Conservation (phyloP, 2,329 filamentous ascomycete species). For the Fusarium verrucosum region DNA sequence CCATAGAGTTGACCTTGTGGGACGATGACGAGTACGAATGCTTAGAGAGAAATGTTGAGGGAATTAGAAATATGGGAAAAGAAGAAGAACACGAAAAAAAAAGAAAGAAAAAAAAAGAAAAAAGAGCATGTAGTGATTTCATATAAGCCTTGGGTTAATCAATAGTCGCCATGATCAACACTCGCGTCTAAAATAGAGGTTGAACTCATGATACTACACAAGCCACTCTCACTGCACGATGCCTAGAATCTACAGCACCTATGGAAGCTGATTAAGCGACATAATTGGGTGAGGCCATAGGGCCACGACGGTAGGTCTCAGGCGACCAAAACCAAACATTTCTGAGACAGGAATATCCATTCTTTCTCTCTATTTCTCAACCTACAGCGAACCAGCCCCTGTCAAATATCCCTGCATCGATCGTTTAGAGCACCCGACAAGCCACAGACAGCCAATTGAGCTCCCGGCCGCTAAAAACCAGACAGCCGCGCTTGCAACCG, state of each 20-base stretch:
- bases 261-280: conserved; percentile 1
- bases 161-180: background rate
- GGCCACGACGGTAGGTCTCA: conserved; percentile 30
- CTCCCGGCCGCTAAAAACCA: background rate
- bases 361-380: background rate
- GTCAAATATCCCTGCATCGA: conserved; percentile 24
- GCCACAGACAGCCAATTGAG: conserved; percentile 37
- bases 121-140: conserved; percentile 13
- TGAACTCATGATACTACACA: background rate
- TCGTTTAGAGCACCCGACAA: background rate
- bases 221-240: conserved; percentile 4
- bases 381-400: conserved; percentile 19
- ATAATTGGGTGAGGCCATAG: conserved; percentile 10
- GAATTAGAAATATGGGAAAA: background rate
- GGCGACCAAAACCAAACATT: conserved; percentile 9
- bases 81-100: background rate
- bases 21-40: conserved; percentile 20
- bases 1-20: conserved; percentile 26
- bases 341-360: conserved; percentile 11
- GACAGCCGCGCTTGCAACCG: conserved; percentile 39
- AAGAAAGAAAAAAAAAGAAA: background rate
- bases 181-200: conserved; percentile 16
- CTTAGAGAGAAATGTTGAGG: background rate
- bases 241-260: background rate
- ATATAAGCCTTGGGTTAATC: conserved; percentile 4